These are phyloP conservation scores for Symbiodinium natans DNA, from an alignment of 73 alveolate species.

Conservation along the genomic window DNA sequence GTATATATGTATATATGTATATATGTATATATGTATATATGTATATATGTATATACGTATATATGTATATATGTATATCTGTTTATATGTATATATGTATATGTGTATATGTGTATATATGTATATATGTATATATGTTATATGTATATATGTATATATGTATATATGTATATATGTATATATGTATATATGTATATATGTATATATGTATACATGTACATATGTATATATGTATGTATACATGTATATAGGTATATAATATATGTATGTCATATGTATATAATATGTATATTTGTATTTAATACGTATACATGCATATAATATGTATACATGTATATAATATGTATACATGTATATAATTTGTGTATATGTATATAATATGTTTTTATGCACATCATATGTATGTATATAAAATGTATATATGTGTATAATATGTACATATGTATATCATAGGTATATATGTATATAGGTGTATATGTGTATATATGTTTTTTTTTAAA, in stretches of 20 bases:
- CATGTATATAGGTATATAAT: not conserved
- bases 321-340: not conserved
- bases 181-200: not conserved
- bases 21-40: not conserved
- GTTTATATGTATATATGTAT: not conserved
- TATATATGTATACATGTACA: not conserved
- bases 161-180: not conserved
- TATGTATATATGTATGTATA: not conserved
- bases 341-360: no score
- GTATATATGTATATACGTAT: not conserved
- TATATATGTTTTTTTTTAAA: no score
- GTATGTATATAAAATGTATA: not conserved
- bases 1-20: no score
- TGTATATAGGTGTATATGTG: not conserved
- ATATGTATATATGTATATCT: not conserved
- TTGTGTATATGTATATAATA: not conserved
- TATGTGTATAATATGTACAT: not conserved
- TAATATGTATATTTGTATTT: not conserved
- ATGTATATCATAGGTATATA: not conserved
- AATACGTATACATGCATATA: not conserved
- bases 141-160: no score
- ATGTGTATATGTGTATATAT: not conserved
- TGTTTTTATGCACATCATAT: not conserved
- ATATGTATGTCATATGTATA: not conserved
- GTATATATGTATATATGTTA: no score